Base-by-base conservation (phyloP, 208 protist species). In the Leptomonas pyrrhocoris region DNA sequence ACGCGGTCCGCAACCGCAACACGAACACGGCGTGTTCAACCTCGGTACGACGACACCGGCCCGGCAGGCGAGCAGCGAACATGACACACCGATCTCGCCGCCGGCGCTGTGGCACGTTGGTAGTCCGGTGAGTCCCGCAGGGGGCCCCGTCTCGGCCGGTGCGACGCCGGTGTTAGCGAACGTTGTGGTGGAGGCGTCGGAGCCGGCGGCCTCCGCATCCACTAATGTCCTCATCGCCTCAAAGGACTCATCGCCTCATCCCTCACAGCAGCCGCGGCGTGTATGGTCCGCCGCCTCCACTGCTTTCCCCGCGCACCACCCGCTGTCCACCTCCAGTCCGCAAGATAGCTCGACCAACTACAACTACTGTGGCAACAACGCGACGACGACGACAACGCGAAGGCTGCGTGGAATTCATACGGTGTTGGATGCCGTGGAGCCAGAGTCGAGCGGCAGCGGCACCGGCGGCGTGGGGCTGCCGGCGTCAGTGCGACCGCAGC, bases 71-170 rank as follows among this genome's bases (percentile, higher is more conserved):
- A 25, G 43, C 46, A 55, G 60, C 60, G 3, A 15, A 1, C 12
- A 19, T 23, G 42, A 27, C 40, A 40, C 60, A 8, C 60, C 60
- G n/a, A 66, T 21, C 12, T 45, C 46, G n/a, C 60, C 46, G 3
- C 30, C 15, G 0, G 31, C 43, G 42, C 57, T 77, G 36, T 77
- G 72, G 72, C 63, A 77, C 71, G 59, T 55, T 16, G 49, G 64
- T 36, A 64, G 71, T 43, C 34, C 55, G 4, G 36, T 69, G 7
- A 38, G 38, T 23, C 54, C 19, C 23, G 59, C 55, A 2, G 63
- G 65, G n/a, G n/a, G n/a, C 46, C 21, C 55, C 51, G 21, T 12
- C 6, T 1, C 51, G 8, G 51, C 28, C 3, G 34, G 34, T 11
- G 34, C 54, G 30, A n/a, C 28, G 28, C 5, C 2, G 8, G 13